A percentile compares a stretch with the other conserved stretches of the same genome.
Evolutionary conservation across 2,329 filamentous ascomycete species (phyloP).

Genomic region (Atkinsonella hypoxylon): DNA sequence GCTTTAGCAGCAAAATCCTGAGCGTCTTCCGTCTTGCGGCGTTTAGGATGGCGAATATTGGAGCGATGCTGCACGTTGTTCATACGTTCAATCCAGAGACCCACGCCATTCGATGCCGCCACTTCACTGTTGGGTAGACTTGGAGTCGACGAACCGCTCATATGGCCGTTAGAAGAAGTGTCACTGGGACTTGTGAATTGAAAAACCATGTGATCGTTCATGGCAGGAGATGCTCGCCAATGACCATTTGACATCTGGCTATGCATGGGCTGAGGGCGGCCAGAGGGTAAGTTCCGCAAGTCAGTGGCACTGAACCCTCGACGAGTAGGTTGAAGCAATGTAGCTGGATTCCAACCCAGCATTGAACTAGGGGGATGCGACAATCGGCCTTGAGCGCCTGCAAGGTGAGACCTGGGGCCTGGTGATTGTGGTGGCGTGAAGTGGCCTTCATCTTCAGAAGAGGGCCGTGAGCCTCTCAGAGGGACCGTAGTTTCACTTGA

Average conservation of each 20-base stretch:
- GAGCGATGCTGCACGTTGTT: slow-evolving; percentile 61
- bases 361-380: slow-evolving; percentile 16
- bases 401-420: background rate
- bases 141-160: slow-evolving; percentile 23
- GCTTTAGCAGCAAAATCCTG: slow-evolving; percentile 27
- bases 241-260: slow-evolving; percentile 4
- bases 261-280: slow-evolving; percentile 9
- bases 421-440: background rate
- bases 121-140: slow-evolving; percentile 16
- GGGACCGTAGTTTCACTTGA: slow-evolving; percentile 7
- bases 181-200: slow-evolving; percentile 29
- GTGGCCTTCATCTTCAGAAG: background rate
- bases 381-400: slow-evolving; percentile 15
- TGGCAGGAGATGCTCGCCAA: slow-evolving; percentile 10
- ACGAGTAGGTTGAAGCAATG: slow-evolving; percentile 27
- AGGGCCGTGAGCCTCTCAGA: slow-evolving; percentile 5
- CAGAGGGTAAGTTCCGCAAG: slow-evolving; percentile 14
- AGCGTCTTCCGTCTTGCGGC: slow-evolving; percentile 43
- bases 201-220: slow-evolving; percentile 24
- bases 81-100: slow-evolving; percentile 59
- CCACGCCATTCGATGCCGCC: slow-evolving; percentile 29
- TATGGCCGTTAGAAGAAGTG: slow-evolving; percentile 20
- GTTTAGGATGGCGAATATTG: slow-evolving; percentile 49
- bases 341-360: slow-evolving; percentile 29
- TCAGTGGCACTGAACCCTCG: slow-evolving; percentile 18